Evolutionary conservation across 2,329 filamentous ascomycete species (phyloP).

Genomic region (Cladophialophora yegresii): DNA sequence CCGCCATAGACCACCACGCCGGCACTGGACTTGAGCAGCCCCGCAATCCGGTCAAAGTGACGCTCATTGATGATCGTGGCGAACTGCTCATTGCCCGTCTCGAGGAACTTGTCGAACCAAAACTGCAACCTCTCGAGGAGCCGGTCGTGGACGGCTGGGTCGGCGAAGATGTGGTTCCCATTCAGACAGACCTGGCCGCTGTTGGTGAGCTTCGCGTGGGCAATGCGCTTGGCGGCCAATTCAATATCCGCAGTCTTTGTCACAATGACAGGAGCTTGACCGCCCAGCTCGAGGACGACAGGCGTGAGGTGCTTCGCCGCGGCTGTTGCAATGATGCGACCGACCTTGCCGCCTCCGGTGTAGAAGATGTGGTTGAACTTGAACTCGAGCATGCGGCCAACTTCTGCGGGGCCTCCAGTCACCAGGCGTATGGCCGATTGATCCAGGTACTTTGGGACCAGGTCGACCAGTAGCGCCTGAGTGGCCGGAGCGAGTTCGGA

Average conservation of each 20-base stretch:
- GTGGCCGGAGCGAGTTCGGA: constrained; percentile 45
- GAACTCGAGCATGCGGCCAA: constrained; percentile 42
- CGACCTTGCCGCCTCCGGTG: constrained; percentile 48
- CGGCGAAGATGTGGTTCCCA: constrained; percentile 51
- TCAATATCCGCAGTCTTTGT: constrained; percentile 45
- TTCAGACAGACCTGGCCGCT: constrained; percentile 48
- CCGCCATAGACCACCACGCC: constrained; percentile 46
- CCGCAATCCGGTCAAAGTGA: constrained; percentile 47
- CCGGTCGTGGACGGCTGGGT: constrained; percentile 45
- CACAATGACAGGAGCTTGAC: constrained; percentile 51
- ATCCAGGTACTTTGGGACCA: constrained; percentile 51
- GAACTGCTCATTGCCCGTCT: constrained; percentile 37
- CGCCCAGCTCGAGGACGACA: constrained; percentile 50
- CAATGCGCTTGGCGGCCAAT: constrained; percentile 45
- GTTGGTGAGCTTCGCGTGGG: constrained; percentile 48
- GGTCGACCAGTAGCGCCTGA: constrained; percentile 45
- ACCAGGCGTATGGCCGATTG: constrained; percentile 42
- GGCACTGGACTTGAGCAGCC: constrained; percentile 42
- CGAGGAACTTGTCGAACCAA: constrained; percentile 42
- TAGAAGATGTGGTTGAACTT: constrained; percentile 53
- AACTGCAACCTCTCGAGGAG: constrained; percentile 43
- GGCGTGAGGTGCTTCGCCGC: constrained; percentile 53
- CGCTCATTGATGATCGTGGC: constrained; percentile 48
- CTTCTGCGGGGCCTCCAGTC: constrained; percentile 46
- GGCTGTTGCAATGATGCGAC: constrained; percentile 44